A percentile compares a stretch with the other conserved stretches of the same genome.
phyloP scores from a whole-genome alignment of 805 yeast species.

The Schwanniomyces occidentalis region DNA sequence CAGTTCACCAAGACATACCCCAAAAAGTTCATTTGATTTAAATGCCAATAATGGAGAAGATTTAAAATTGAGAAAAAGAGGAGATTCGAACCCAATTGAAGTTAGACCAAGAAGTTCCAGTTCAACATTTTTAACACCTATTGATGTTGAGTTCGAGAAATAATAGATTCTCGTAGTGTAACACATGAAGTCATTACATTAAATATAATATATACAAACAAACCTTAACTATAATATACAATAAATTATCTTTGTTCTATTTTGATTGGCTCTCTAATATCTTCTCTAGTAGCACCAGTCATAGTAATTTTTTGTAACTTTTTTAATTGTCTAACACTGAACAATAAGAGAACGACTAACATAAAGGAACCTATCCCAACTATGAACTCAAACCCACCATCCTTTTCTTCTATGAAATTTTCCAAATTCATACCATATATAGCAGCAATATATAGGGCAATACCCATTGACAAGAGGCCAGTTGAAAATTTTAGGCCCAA shows the following conservation, averaged over 20 bases:
- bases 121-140: slow-evolving; percentile 22
- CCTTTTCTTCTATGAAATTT: slow-evolving; percentile 84
- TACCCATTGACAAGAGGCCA: slow-evolving; percentile 79
- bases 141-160: slow-evolving; percentile 30
- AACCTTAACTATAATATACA: neutral
- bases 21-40: slow-evolving; percentile 11
- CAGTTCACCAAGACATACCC: slow-evolving; percentile 34
- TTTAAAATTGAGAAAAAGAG: slow-evolving; percentile 2
- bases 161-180: slow-evolving; percentile 6
- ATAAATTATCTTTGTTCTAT: neutral
- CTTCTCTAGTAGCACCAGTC: slow-evolving; percentile 37
- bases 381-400: slow-evolving; percentile 59
- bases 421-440: slow-evolving; percentile 95
- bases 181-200: too few relatives aligned
- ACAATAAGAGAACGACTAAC: slow-evolving; percentile 47
- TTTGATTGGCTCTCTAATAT: slow-evolving; percentile 1
- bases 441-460: slow-evolving; percentile 78
- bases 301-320: slow-evolving; percentile 74
- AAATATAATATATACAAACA: neutral
- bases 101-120: slow-evolving; percentile 19
- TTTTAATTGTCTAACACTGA: slow-evolving; percentile 58
- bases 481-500: slow-evolving; percentile 81
- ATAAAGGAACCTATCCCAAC: slow-evolving; percentile 45
- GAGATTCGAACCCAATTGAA: slow-evolving; percentile 11
- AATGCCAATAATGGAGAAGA: slow-evolving; percentile 3